Evolutionary conservation across 331 rosid species (phyloP).

Genomic region (Phaseolus coccineus): DNA sequence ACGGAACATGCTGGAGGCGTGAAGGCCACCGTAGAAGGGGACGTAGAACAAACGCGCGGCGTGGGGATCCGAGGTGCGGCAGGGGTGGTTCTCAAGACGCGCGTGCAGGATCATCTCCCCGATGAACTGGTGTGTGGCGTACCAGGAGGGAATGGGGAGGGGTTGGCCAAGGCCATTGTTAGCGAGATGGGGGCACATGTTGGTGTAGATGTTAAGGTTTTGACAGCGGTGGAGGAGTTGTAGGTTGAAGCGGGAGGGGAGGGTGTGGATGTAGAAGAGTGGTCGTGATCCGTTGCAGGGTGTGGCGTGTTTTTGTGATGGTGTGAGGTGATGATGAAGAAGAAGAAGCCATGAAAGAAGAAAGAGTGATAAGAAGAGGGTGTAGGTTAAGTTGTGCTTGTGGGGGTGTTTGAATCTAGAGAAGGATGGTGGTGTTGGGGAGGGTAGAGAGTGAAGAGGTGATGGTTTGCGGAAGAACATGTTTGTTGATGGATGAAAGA

Average conservation of each 20-base stretch:
- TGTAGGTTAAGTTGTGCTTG: constrained; percentile 29
- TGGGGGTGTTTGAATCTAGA: constrained; percentile 56
- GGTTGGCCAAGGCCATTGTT: constrained; percentile 81
- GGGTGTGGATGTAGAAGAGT: constrained; percentile 59
- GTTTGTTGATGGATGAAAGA: background rate
- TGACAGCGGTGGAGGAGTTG: constrained; percentile 64
- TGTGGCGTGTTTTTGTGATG: background rate
- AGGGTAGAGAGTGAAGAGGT: constrained; percentile 33
- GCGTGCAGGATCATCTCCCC: constrained; percentile 90
- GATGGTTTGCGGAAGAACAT: constrained; percentile 71
- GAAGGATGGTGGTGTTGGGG: constrained; percentile 3
- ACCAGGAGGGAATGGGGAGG: constrained; percentile 55
- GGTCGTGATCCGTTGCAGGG: constrained; percentile 50
- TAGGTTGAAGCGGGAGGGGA: constrained; percentile 74
- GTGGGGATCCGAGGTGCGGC: constrained; percentile 72
- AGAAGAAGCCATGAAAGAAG: constrained; percentile 59
- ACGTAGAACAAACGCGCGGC: constrained; percentile 70
- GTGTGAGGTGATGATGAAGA: background rate
- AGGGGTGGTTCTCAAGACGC: constrained; percentile 75
- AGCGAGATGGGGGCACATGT: constrained; percentile 89
- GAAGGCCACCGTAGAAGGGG: constrained; percentile 89
- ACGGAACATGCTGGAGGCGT: constrained; percentile 73
- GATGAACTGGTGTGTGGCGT: constrained; percentile 83
- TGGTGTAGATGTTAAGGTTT: constrained; percentile 71
- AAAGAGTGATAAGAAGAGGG: constrained; percentile 52